These are phyloP conservation scores for Parathielavia hyrcaniae DNA, from an alignment of 495 filamentous ascomycete genomes.

Conservation along the genomic window DNA sequence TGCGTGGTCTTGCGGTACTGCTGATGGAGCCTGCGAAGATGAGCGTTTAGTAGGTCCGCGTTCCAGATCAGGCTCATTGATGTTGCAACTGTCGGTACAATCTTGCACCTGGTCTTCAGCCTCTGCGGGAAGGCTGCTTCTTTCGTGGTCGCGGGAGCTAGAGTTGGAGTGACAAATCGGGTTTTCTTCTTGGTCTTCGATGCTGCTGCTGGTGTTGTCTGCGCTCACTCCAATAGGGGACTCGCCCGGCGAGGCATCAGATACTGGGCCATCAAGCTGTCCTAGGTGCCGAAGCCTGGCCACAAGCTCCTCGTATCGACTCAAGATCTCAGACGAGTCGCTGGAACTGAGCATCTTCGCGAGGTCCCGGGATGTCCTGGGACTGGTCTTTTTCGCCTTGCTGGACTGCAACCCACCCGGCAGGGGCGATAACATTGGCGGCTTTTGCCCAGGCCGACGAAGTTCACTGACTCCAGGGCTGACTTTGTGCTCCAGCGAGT, in stretches of 20 bases:
- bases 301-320: conserved; percentile 15
- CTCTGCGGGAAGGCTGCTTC: neutral
- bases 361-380: neutral
- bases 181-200: neutral
- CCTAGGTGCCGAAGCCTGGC: conserved; percentile 22
- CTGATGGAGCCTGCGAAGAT: neutral
- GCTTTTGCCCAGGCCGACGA: neutral
- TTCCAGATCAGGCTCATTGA: neutral
- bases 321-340: conserved; percentile 17
- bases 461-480: conserved; percentile 29
- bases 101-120: neutral
- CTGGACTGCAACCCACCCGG: neutral
- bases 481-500: conserved; percentile 9
- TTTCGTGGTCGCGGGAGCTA: neutral
- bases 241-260: neutral
- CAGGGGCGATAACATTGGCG: neutral
- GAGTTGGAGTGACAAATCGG: neutral
- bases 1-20: neutral
- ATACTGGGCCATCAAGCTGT: neutral
- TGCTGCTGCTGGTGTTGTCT: no score
- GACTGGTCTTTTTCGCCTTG: neutral
- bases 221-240: neutral
- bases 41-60: neutral
- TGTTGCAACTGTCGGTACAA: neutral
- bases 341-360: conserved; percentile 11